Percentiles rank a stretch among this genome's conserved stretches.
Conservation (phyloP, 2,329 filamentous ascomycete species). For the Sporothrix pallida region DNA sequence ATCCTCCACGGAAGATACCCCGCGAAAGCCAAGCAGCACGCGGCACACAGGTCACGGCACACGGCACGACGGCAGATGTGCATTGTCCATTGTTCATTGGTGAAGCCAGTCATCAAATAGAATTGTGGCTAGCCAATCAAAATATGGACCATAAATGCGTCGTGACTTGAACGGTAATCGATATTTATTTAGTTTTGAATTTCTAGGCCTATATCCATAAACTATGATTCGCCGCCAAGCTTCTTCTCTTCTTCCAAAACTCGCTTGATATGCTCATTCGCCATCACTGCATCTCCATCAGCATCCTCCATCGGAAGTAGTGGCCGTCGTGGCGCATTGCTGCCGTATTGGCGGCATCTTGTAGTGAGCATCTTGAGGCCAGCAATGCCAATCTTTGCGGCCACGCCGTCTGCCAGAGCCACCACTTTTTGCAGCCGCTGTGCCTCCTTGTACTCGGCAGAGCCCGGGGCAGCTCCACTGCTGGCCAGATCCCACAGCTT, state of each 20-base stretch:
- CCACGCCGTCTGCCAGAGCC: slow-evolving; percentile 38
- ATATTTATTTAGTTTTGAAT: too few species aligned
- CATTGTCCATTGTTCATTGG: not conserved
- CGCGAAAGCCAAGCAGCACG: not conserved
- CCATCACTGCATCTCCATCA: slow-evolving; percentile 33
- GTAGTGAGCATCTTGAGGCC: slow-evolving; percentile 39
- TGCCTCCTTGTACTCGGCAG: slow-evolving; percentile 33
- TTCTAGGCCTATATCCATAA: not conserved
- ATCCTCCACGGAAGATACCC: not conserved
- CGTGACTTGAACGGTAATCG: too few species aligned
- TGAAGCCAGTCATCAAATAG: too few species aligned
- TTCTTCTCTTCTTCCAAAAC: slow-evolving; percentile 31
- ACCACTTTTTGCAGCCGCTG: slow-evolving; percentile 38
- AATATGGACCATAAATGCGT: too few species aligned
- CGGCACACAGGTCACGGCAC: not conserved
- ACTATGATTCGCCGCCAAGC: not conserved
- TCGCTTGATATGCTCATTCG: slow-evolving; percentile 28
- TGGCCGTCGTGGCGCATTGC: slow-evolving; percentile 36
- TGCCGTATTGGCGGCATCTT: slow-evolving; percentile 37
- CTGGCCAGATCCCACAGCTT: slow-evolving; percentile 36
- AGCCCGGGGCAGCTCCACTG: slow-evolving; percentile 5
- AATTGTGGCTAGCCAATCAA: too few species aligned
- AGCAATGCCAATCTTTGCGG: slow-evolving; percentile 35
- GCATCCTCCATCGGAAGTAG: slow-evolving; percentile 39
- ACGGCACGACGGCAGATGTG: not conserved